These are phyloP conservation scores for Aureobasidium musti DNA, from an alignment of 2,329 filamentous ascomycete genomes.

Conservation along the genomic window DNA sequence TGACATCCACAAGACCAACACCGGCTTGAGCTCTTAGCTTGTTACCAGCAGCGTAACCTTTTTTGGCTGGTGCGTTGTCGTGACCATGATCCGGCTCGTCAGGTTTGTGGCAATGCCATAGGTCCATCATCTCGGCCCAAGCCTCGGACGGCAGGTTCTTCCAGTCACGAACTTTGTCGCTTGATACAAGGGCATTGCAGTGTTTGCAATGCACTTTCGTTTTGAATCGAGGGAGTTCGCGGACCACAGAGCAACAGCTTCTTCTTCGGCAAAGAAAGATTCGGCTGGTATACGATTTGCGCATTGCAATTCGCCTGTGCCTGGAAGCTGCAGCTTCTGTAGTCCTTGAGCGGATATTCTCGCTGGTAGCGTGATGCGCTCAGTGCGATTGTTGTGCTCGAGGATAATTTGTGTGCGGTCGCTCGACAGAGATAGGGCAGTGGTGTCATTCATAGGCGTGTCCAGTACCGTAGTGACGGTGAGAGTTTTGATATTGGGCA, in stretches of 20 bases:
- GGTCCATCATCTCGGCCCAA: constrained; percentile 99
- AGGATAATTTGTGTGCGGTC: constrained; percentile 50
- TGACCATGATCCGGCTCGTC: constrained; percentile 54
- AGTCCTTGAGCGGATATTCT: constrained; percentile 47
- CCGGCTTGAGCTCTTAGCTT: constrained; percentile 66
- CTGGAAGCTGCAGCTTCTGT: constrained; percentile 30
- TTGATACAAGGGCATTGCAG: constrained; percentile 36
- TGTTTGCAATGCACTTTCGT: constrained; percentile 37
- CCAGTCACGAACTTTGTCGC: constrained; percentile 60
- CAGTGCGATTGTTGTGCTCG: constrained; percentile 49
- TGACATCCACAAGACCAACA: constrained; percentile 77
- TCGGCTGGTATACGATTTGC: constrained; percentile 17
- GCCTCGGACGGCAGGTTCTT: constrained; percentile 94
- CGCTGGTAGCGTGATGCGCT: constrained; percentile 52
- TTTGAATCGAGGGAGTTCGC: constrained; percentile 41
- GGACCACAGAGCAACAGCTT: constrained; percentile 49
- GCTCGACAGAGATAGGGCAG: constrained; percentile 48
- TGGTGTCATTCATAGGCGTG: constrained; percentile 48
- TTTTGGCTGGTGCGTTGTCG: constrained; percentile 53
- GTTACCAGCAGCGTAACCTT: constrained; percentile 83
- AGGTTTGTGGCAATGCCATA: constrained; percentile 99
- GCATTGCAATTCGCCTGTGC: constrained; percentile 11
- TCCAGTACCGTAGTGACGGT: constrained; percentile 58
- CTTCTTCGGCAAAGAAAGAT: constrained; percentile 30
- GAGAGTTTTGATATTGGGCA: constrained; percentile 62